Conservation (phyloP, 495 filamentous ascomycete genomes). For the Neurospora sp. region DNA sequence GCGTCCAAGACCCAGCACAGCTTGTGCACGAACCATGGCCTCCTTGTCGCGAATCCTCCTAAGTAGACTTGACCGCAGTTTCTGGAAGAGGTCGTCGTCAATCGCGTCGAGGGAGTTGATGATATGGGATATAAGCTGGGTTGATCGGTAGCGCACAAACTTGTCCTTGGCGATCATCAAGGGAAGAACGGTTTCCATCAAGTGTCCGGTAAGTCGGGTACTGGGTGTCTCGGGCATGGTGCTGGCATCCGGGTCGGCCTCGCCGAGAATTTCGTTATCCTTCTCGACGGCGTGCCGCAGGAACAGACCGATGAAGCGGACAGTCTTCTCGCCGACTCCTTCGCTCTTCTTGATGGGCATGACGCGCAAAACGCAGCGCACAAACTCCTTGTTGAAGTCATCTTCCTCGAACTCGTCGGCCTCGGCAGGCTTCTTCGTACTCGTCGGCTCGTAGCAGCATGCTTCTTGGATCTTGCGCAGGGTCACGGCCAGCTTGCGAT, state of each 20-base stretch:
- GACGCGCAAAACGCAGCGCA: slow-evolving; percentile 68
- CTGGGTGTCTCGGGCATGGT: slow-evolving; percentile 70
- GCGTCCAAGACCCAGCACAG: slow-evolving; percentile 79
- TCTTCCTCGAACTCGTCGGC: slow-evolving; percentile 59
- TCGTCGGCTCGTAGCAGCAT: slow-evolving; percentile 67
- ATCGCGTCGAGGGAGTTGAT: slow-evolving; percentile 88
- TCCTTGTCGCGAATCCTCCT: slow-evolving; percentile 91
- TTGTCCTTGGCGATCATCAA: slow-evolving; percentile 79
- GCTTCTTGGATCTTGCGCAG: slow-evolving; percentile 80
- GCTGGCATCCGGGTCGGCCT: slow-evolving; percentile 46
- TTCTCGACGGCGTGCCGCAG: slow-evolving; percentile 75
- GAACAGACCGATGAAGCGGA: slow-evolving; percentile 80
- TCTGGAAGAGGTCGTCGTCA: slow-evolving; percentile 79
- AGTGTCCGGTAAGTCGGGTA: slow-evolving; percentile 59
- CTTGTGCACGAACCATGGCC: slow-evolving; percentile 80
- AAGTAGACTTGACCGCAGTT: slow-evolving; percentile 61
- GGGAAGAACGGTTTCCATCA: slow-evolving; percentile 59
- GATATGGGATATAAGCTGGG: slow-evolving; percentile 75
- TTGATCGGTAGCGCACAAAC: slow-evolving; percentile 77
- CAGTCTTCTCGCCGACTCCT: slow-evolving; percentile 70
- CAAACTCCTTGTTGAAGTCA: slow-evolving; percentile 79
- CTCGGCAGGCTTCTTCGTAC: slow-evolving; percentile 37
- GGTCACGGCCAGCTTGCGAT: slow-evolving; percentile 79
- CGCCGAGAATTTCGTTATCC: slow-evolving; percentile 46
- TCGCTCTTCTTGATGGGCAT: slow-evolving; percentile 89